Evolutionary conservation across 179 eudicot species (phyloP).

Genomic region (Silene vulgaris): DNA sequence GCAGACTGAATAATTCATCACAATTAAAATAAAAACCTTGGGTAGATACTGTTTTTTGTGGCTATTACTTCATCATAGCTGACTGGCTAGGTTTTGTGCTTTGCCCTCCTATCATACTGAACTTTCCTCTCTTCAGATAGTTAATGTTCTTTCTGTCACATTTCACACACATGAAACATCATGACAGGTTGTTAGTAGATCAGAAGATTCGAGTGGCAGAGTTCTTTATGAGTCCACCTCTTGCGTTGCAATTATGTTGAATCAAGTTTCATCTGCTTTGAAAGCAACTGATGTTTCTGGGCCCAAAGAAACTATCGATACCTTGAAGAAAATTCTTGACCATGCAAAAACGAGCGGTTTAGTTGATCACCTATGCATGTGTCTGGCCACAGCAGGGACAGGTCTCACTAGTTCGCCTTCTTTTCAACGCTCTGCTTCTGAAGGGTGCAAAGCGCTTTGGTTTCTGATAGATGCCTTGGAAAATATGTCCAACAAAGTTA

Average conservation of each 20-base stretch:
- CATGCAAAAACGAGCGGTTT: slow-evolving; percentile 70
- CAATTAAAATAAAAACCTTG: background rate
- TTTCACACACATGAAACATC: slow-evolving; percentile 15
- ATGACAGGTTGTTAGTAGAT: slow-evolving; percentile 52
- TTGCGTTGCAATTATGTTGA: slow-evolving; percentile 67
- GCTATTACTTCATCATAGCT: background rate
- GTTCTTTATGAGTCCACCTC: slow-evolving; percentile 70
- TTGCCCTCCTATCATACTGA: background rate
- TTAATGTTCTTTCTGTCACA: slow-evolving; percentile 8
- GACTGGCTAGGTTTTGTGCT: background rate
- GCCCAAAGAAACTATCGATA: slow-evolving; percentile 34
- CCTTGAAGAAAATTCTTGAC: slow-evolving; percentile 60
- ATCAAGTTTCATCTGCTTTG: slow-evolving; percentile 56
- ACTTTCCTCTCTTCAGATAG: background rate
- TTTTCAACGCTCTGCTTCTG: slow-evolving; percentile 82
- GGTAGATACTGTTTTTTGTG: background rate
- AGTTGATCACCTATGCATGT: slow-evolving; percentile 53
- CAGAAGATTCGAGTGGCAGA: slow-evolving; percentile 67
- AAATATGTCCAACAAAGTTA: slow-evolving; percentile 35
- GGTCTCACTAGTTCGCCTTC: slow-evolving; percentile 78
- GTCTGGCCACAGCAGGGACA: slow-evolving; percentile 71
- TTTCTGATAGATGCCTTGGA: slow-evolving; percentile 68
- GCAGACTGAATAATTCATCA: background rate
- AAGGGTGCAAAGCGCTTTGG: slow-evolving; percentile 85
- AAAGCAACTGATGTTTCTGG: slow-evolving; percentile 47